Evolutionary conservation across 2,329 filamentous ascomycete species (phyloP).

Genomic region (Ophiostoma perfectum): DNA sequence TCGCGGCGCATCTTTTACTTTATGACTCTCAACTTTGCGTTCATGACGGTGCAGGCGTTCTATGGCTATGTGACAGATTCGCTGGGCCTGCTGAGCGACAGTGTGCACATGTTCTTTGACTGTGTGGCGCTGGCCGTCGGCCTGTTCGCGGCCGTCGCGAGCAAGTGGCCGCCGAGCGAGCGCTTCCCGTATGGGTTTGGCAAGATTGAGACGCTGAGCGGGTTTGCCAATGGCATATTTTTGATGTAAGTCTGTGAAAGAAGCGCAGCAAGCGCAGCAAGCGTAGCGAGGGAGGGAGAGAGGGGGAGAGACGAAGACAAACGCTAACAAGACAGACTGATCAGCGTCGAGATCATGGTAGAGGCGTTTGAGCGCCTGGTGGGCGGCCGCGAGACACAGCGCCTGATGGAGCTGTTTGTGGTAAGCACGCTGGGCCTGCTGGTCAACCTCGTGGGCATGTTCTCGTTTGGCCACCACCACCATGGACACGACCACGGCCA

Average conservation of each 20-base stretch:
- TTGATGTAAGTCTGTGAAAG: constrained; percentile 58
- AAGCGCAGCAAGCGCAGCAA: no score
- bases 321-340: constrained; percentile 52
- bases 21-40: constrained; percentile 90
- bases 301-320: no score
- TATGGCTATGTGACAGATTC: constrained; percentile 94
- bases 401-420: constrained; percentile 78
- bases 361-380: constrained; percentile 85
- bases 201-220: constrained; percentile 92
- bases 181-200: constrained; percentile 92
- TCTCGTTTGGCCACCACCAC: constrained; percentile 69
- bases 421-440: constrained; percentile 81
- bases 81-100: constrained; percentile 89
- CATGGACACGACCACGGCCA: constrained; percentile 47
- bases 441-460: constrained; percentile 89
- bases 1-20: constrained; percentile 96
- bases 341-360: constrained; percentile 92
- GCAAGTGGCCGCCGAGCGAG: constrained; percentile 88
- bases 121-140: constrained; percentile 89
- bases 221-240: constrained; percentile 94
- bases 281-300: no score
- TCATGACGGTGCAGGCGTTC: constrained; percentile 91
- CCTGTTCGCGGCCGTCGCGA: constrained; percentile 85
- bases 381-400: constrained; percentile 76
- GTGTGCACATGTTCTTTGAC: constrained; percentile 99